These are phyloP conservation scores for Yamadazyma trypodendri DNA, from an alignment of 1,139 yeast species.

Conservation along the genomic window DNA sequence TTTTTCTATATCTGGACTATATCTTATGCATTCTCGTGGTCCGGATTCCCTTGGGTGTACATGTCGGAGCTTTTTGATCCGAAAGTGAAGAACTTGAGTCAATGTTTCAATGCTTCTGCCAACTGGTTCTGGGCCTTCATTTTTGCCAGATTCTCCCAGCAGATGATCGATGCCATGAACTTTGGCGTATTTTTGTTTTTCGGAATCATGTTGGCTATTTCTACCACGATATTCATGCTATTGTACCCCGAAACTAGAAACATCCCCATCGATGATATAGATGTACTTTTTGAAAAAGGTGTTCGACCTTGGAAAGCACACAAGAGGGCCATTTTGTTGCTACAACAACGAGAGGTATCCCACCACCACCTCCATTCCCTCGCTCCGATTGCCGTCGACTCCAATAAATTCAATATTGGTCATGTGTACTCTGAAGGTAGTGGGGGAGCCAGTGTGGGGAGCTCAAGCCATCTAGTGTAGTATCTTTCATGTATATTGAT, in stretches of 20 bases:
- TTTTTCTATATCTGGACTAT: constrained; percentile 49
- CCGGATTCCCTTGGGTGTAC: constrained; percentile 51
- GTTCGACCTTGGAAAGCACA: constrained; percentile 16
- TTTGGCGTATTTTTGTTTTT: constrained; percentile 48
- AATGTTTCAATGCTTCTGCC: constrained; percentile 44
- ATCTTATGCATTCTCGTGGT: constrained; percentile 43
- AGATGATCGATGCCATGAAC: constrained; percentile 40
- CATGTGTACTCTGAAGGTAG: constrained; percentile 3
- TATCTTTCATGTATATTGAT: not conserved
- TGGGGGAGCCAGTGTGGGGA: constrained; percentile 8
- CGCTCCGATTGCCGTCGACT: no score
- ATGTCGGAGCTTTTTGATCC: constrained; percentile 46
- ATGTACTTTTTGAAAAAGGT: constrained; percentile 31
- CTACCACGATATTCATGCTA: constrained; percentile 32
- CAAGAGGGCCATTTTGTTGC: constrained; percentile 9
- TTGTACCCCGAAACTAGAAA: constrained; percentile 48
- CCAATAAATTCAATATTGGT: no score
- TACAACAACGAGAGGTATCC: not conserved
- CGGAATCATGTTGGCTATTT: constrained; percentile 35
- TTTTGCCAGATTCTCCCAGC: constrained; percentile 45
- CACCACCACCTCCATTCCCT: not conserved
- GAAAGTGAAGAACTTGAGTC: constrained; percentile 40
- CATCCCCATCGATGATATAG: constrained; percentile 45
- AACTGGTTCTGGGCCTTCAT: constrained; percentile 53
- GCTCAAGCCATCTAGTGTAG: constrained; percentile 10